A percentile compares a stretch with the other conserved stretches of the same genome.
Evolutionary conservation across 2,329 filamentous ascomycete species (phyloP).

Genomic region (Sclerotinia spermophila): DNA sequence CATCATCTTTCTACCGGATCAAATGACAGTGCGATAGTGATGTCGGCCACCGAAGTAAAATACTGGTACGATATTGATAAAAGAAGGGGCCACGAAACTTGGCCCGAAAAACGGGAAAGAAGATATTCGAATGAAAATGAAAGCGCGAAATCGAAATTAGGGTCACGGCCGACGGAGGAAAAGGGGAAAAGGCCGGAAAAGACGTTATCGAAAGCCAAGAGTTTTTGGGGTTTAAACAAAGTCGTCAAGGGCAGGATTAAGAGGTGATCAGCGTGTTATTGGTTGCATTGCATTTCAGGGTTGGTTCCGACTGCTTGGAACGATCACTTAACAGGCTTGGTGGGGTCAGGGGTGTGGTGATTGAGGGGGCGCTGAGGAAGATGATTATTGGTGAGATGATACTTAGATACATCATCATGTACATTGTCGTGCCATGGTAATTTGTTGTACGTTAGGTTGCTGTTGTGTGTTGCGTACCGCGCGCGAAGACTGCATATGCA

Average conservation of each 20-base stretch:
- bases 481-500: conserved; percentile 7
- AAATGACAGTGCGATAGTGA: conserved; percentile 18
- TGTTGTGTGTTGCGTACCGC: not conserved
- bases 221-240: conserved; percentile 17
- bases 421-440: not conserved
- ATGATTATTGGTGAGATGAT: not conserved
- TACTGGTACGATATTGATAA: not conserved
- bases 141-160: not conserved
- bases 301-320: conserved; percentile 17
- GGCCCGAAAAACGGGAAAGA: not conserved
- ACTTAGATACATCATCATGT: not conserved
- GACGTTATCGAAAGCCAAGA: conserved; percentile 17
- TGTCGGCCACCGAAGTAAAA: conserved; percentile 4
- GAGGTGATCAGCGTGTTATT: not conserved
- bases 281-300: conserved; percentile 10
- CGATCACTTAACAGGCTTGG: not conserved
- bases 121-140: not conserved
- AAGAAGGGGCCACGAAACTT: not conserved
- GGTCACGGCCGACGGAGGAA: conserved; percentile 7
- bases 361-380: not conserved
- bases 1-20: conserved; percentile 16
- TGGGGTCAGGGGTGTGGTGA: not conserved
- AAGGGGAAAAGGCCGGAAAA: conserved; percentile 14
- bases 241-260: conserved; percentile 10
- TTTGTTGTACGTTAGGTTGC: not conserved